Evolutionary conservation across 1,284 basidiomycete species (phyloP).

Genomic region (Hortiboletus rubellus): DNA sequence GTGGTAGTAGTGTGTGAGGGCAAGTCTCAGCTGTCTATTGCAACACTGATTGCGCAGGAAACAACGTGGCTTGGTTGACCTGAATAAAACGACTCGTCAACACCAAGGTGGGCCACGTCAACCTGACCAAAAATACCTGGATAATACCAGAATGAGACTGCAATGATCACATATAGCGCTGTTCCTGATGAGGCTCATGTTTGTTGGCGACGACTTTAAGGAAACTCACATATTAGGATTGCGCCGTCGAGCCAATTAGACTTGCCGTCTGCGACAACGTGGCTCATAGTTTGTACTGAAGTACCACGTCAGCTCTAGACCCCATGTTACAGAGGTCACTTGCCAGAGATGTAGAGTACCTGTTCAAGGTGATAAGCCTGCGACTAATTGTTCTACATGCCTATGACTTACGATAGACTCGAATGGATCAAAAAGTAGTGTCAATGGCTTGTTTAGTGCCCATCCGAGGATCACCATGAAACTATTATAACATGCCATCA

Average conservation of each 20-base stretch:
- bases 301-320: constrained; percentile 6
- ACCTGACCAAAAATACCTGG: constrained; percentile 30
- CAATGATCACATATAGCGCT: constrained; percentile 42
- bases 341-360: constrained; percentile 41
- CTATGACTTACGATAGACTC: constrained; percentile 61
- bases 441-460: constrained; percentile 68
- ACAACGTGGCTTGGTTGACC: constrained; percentile 28
- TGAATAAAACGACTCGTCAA: constrained; percentile 11
- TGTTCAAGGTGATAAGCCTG: constrained; percentile 29
- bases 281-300: constrained; percentile 74
- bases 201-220: no score
- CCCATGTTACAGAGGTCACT: constrained; percentile 3
- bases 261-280: constrained; percentile 80
- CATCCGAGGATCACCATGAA: constrained; percentile 69
- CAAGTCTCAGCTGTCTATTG: constrained; percentile 5
- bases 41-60: constrained; percentile 12
- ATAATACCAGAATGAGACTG: constrained; percentile 45
- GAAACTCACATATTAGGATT: constrained; percentile 63
- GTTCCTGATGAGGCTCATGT: not conserved
- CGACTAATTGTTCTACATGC: not conserved
- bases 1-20: not conserved
- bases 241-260: constrained; percentile 82
- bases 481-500: constrained; percentile 33
- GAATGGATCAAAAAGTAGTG: constrained; percentile 78
- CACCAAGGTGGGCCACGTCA: not conserved